These are phyloP conservation scores for Oropetium thomaeum DNA, from an alignment of 176 grass and related monocot genomes.

Conservation along the genomic window DNA sequence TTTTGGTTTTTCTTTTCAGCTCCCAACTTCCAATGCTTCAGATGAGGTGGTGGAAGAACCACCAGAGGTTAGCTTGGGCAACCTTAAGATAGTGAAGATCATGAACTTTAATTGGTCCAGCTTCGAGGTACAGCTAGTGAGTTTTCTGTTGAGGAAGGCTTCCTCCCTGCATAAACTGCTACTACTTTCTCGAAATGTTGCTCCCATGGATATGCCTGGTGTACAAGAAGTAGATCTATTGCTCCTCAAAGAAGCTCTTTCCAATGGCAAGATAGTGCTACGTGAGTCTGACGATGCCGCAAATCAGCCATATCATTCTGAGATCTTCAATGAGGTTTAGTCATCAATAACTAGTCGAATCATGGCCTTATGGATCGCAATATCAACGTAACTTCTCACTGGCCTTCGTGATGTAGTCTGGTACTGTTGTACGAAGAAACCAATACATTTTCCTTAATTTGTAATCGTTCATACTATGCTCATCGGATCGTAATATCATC, in stretches of 20 bases:
- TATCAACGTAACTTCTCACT: not conserved
- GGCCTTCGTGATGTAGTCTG: too few relatives aligned
- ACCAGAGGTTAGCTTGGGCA: not conserved
- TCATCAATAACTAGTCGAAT: not conserved
- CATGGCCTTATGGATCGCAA: not conserved
- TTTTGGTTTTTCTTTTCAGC: not conserved
- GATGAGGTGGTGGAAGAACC: not conserved
- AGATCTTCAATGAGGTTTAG: not conserved
- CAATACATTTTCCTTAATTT: not conserved
- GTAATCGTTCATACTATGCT: not conserved
- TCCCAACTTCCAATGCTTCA: not conserved
- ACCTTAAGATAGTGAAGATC: conserved; percentile 7
- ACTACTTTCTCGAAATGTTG: not conserved
- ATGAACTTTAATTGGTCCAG: not conserved
- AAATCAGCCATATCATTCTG: conserved; percentile 10
- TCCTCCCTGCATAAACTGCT: not conserved
- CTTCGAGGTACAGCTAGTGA: not conserved
- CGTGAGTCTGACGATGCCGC: not conserved
- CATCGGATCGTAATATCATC: too few relatives aligned
- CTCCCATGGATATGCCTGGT: not conserved
- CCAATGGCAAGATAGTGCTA: conserved; percentile 6
- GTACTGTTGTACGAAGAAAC: not conserved
- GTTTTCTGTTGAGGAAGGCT: too few relatives aligned
- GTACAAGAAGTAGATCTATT: not conserved
- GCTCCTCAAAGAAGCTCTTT: not conserved